Evolutionary conservation across 2,329 filamentous ascomycete genomes (phyloP).

Genomic region (Fusarium sp.): DNA sequence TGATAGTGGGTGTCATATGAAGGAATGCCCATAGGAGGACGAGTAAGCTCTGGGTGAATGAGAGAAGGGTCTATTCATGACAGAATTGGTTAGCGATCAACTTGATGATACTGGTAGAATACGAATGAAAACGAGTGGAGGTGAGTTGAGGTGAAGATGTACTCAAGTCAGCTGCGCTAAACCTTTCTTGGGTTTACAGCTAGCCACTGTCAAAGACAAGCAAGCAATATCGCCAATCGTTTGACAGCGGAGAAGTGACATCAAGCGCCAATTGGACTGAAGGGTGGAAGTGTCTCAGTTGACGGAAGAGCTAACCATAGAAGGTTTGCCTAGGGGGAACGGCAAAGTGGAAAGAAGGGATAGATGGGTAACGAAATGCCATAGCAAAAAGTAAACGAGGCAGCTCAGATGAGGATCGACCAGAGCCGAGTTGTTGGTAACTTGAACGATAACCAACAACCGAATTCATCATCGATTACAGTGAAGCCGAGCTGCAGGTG

Average conservation of each 20-base stretch:
- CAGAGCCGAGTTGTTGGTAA: slow-evolving; percentile 18
- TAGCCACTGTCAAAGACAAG: slow-evolving; percentile 40
- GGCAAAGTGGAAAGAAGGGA: background rate
- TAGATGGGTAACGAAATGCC: slow-evolving; percentile 44
- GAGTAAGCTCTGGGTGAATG: slow-evolving; percentile 65
- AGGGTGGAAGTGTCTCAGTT: slow-evolving; percentile 45
- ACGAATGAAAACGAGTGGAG: slow-evolving; percentile 13
- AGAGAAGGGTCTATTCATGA: slow-evolving; percentile 63
- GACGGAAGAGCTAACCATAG: slow-evolving; percentile 6
- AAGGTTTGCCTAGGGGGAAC: background rate
- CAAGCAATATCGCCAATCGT: slow-evolving; percentile 37
- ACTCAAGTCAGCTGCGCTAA: slow-evolving; percentile 26
- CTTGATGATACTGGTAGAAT: background rate
- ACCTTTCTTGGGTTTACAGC: slow-evolving; percentile 33
- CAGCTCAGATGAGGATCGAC: slow-evolving; percentile 29
- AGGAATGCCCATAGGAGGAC: slow-evolving; percentile 58
- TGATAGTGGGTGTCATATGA: slow-evolving; percentile 62
- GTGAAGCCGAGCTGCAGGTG: slow-evolving; percentile 6
- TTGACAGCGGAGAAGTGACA: slow-evolving; percentile 30
- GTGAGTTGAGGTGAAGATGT: slow-evolving; percentile 12
- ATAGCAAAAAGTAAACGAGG: slow-evolving; percentile 8
- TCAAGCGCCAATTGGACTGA: slow-evolving; percentile 32
- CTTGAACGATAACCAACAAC: background rate
- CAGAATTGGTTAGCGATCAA: slow-evolving; percentile 52
- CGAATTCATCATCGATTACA: background rate